Base-by-base conservation (phyloP, 805 yeast genomes). In the Phaffomyces opuntiae region DNA sequence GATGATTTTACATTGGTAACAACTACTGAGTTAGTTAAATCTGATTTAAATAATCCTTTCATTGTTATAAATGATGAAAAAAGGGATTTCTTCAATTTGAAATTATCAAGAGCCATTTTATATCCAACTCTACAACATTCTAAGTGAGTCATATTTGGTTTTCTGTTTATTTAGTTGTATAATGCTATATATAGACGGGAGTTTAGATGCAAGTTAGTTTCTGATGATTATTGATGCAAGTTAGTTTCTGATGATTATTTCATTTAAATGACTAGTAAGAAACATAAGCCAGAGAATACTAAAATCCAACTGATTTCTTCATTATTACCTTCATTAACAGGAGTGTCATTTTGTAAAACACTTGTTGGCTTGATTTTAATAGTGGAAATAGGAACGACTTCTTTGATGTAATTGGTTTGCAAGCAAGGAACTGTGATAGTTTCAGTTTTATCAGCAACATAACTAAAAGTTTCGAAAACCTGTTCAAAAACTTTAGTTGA, bases 291-390 rank as follows among this genome's bases (percentile, higher is more conserved):
- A 4, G 40, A 38, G 40, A 38, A 27, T 3, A 44, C 47, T 32
- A 44, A 36, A 9, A 40, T 9, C 47, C 47, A 44, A 21, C 40
- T 44, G 24, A 40, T 42, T 9, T 39, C 43, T 21, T 44, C 47
- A 9, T 21, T n/a, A 12, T 26, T 39, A 13, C 43, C 49, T 19
- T 33, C 25, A 35, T 46, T 46, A 25, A 45, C 36, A 25, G 26
- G 26, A 11, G 24, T 13, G 5, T 16, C 37, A 17, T 21, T 25
- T 9, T 24, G 31, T 16, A 39, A 7, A 7, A 36, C 29, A 17
- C 40, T n/a, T 14, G 37, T 29, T 13, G 29, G 31, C 1, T 29
- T 11, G 4, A 5, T 45, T 37, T n/a, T 47, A 29, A 24, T 11
- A 36, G 24, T 35, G 9, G 31, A 29, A 29, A 29, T 9, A 29